Conservation (phyloP, 2,329 filamentous ascomycete genomes). For the Talaromyces rugulosus region DNA sequence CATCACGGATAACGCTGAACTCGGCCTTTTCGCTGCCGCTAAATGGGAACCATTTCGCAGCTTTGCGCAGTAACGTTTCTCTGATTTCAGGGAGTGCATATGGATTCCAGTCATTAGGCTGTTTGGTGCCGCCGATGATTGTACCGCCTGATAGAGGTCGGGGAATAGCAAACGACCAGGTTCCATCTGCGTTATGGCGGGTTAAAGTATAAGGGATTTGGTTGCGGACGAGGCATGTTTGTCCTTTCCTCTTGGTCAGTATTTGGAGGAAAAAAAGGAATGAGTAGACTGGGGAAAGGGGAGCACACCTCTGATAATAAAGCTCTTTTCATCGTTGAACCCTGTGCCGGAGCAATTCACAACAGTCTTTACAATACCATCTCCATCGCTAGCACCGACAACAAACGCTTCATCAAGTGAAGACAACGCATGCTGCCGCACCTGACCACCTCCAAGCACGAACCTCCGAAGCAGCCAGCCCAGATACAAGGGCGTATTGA, state of each 20-base stretch:
- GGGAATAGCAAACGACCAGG: slow-evolving; percentile 61
- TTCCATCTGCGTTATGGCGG: slow-evolving; percentile 58
- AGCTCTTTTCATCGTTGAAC: slow-evolving; percentile 38
- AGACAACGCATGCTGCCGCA: slow-evolving; percentile 21
- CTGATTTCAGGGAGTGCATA: slow-evolving; percentile 48
- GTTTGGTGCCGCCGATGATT: slow-evolving; percentile 63
- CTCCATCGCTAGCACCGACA: slow-evolving; percentile 20
- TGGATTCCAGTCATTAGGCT: slow-evolving; percentile 54
- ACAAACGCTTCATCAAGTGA: slow-evolving; percentile 35
- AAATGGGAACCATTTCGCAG: slow-evolving; percentile 40
- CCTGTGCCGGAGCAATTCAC: slow-evolving; percentile 45
- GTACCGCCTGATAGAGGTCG: slow-evolving; percentile 60
- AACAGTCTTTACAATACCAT: slow-evolving; percentile 27
- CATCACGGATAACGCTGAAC: slow-evolving; percentile 35
- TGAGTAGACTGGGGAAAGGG: background rate
- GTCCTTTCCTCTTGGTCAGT: slow-evolving; percentile 25
- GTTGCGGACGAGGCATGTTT: slow-evolving; percentile 48
- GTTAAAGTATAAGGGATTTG: slow-evolving; percentile 49
- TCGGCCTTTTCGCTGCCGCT: slow-evolving; percentile 21
- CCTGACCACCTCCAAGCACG: slow-evolving; percentile 34
- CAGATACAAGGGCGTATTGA: slow-evolving; percentile 44
- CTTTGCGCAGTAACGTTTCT: slow-evolving; percentile 43
- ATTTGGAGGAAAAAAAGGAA: background rate
- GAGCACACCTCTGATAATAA: slow-evolving; percentile 38
- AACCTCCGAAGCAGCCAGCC: slow-evolving; percentile 39